phyloP scores from a whole-genome alignment of 2,329 filamentous ascomycete species.

The Fusarium temperatum region DNA sequence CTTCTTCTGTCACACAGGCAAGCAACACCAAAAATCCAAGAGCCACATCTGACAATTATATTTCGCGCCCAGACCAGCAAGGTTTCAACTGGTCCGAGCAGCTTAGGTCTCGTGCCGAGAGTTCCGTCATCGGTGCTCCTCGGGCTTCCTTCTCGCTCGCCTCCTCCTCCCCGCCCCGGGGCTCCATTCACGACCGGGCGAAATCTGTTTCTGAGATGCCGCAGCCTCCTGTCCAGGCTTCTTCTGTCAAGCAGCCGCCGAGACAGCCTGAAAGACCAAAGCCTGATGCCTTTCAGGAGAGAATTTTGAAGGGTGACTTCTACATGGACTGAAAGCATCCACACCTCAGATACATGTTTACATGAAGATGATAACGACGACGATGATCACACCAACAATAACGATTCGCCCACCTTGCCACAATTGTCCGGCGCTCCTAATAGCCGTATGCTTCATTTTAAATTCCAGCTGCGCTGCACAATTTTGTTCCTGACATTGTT shows the following conservation, averaged over 20 bases:
- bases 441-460: slow-evolving; percentile 8
- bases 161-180: slow-evolving; percentile 51
- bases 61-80: slow-evolving; percentile 76
- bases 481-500: slow-evolving; percentile 20
- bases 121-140: slow-evolving; percentile 68
- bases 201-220: slow-evolving; percentile 75
- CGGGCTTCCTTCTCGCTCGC: slow-evolving; percentile 69
- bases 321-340: slow-evolving; percentile 83
- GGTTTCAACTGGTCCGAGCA: slow-evolving; percentile 98
- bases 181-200: slow-evolving; percentile 67
- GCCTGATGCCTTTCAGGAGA: slow-evolving; percentile 95
- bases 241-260: slow-evolving; percentile 52
- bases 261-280: slow-evolving; percentile 63
- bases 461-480: slow-evolving; percentile 14
- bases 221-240: slow-evolving; percentile 62
- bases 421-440: slow-evolving; percentile 19
- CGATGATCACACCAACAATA: slow-evolving; percentile 31
- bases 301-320: slow-evolving; percentile 97
- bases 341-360: slow-evolving; percentile 6
- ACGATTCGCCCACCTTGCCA: slow-evolving; percentile 15
- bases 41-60: slow-evolving; percentile 72
- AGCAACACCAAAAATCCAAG: slow-evolving; percentile 64
- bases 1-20: slow-evolving; percentile 59
- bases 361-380: slow-evolving; percentile 33
- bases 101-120: slow-evolving; percentile 90